Base-by-base conservation (phyloP, 495 filamentous ascomycete species). In the Trypethelium eluteriae region DNA sequence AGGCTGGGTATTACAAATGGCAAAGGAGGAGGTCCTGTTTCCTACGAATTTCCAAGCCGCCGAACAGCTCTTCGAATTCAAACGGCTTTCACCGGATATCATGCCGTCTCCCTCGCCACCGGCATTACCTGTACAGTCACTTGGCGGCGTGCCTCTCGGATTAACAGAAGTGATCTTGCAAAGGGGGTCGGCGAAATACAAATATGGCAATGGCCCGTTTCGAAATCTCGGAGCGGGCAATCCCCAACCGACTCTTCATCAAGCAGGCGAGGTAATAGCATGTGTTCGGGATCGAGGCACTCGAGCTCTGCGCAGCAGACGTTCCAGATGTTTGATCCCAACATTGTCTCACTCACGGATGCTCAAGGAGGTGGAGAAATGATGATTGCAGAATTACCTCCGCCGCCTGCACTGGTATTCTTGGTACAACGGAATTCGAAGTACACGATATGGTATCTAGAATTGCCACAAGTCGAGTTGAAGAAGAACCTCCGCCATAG, bases 361-460 rank as follows among this genome's bases (percentile, higher is more conserved):
- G 38, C 41, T 44, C 38, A 32, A n/a, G 38, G 63, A 44, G 63
- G 63, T 50, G 63, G 41, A 34, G 41, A 41, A 14, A 49, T 64
- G 63, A 41, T 64, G 38, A 49, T 49, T 36, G 63, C 41, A 11
- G 63, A 41, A 14, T 32, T 49, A 9, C 63, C 38, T 36, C 63
- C 63, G 0, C 7, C 63, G 12, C 63, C 63, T 44, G 63, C 44
- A 44, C 63, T 64, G 11, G 38, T 64, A 12, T 44, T 64, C 34
- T 32, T 44, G 12, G 38, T 49, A 4, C 38, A 64, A 32, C 14
- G 41, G 34, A 32, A 64, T 35, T 41, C 38, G 12, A 49, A 14
- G 38, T 64, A 64, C 25, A 44, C 63, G n/a, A 44, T 64, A 39
- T 49, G 38, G 63, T 32, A 64, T 50, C 63, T 64, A 14, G 63